These are phyloP conservation scores for Aspergillus funiculosus DNA, from an alignment of 495 filamentous ascomycete genomes.

Conservation along the genomic window DNA sequence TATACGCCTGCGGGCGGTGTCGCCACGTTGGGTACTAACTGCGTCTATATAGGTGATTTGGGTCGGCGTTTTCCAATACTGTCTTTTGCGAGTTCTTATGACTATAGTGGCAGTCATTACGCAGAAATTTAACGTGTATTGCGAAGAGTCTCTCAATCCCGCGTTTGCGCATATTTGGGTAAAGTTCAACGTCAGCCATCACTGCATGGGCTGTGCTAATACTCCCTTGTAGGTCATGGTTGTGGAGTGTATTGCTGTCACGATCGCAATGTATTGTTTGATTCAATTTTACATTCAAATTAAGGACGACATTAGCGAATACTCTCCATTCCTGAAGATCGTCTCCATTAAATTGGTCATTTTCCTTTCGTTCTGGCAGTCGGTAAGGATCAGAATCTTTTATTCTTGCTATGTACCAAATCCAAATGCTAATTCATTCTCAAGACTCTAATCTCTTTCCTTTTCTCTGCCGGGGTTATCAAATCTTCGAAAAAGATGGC, in stretches of 20 bases:
- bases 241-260: conserved; percentile 67
- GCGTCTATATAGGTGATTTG: conserved; percentile 60
- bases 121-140: conserved; percentile 64
- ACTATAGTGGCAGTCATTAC: conserved; percentile 73
- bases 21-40: conserved; percentile 3
- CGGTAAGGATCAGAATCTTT: conserved; percentile 31
- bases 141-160: conserved; percentile 69
- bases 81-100: conserved; percentile 78
- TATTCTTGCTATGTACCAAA: neutral
- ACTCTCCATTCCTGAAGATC: conserved; percentile 76
- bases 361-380: conserved; percentile 93
- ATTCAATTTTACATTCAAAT: conserved; percentile 87
- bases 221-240: conserved; percentile 49
- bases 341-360: conserved; percentile 89
- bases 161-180: conserved; percentile 83
- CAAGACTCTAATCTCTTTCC: conserved; percentile 61
- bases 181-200: conserved; percentile 24
- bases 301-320: conserved; percentile 57
- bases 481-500: conserved; percentile 55
- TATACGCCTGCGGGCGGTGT: neutral
- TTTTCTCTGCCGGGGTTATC: conserved; percentile 58
- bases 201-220: conserved; percentile 8
- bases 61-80: conserved; percentile 85
- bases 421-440: neutral
- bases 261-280: conserved; percentile 86